Base-by-base conservation (phyloP, 495 filamentous ascomycete species). In the Aspergillus incahuasiensis region DNA sequence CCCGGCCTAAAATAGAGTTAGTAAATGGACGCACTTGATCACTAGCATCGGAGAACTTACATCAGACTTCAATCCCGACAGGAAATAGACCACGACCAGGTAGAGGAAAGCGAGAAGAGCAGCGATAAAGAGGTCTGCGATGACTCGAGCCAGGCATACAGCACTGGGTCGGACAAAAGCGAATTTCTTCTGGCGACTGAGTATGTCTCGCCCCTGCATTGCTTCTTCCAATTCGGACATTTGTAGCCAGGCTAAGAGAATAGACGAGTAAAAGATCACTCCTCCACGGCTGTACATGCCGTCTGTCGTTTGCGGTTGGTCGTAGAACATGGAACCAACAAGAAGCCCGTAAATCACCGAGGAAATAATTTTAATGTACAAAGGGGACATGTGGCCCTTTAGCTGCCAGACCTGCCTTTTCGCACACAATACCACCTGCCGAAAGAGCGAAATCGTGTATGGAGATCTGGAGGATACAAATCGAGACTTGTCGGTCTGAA, bases 191-290 rank as follows among this genome's bases (percentile, higher is more conserved):
- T 95, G 90, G 42, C 90, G 89, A 53, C 84, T 80, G 15, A 92
- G 70, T 42, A 92, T 88, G 15, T 86, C 86, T 22, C 87, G 79
- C 1, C 82, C 82, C 11, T 81, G 74, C 66, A 91, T 91, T 0
- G 86, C 83, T 16, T 84, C 74, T 52, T 84, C 88, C 43, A 91
- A 67, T 61, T 92, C 89, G 0, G 86, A 79, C 44, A 92, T 74
- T 30, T 89, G 85, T n/a, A 91, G 74, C 61, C 91, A 80, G n/a
- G 87, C 85, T 55, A 90, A 87, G 70, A 91, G 86, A 21, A 95
- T 76, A 2, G 91, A 68, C 40, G 83, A 79, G 68, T 91, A 89
- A 71, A 91, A 92, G 18, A 83, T 61, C 1, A 81, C 74, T 68
- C 79, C 75, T 24, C 79, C 74, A 32, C 68, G 57, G 6, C 64